phyloP scores from a whole-genome alignment of 2,329 filamentous ascomycete genomes.

The Sporothrix dimorphospora region DNA sequence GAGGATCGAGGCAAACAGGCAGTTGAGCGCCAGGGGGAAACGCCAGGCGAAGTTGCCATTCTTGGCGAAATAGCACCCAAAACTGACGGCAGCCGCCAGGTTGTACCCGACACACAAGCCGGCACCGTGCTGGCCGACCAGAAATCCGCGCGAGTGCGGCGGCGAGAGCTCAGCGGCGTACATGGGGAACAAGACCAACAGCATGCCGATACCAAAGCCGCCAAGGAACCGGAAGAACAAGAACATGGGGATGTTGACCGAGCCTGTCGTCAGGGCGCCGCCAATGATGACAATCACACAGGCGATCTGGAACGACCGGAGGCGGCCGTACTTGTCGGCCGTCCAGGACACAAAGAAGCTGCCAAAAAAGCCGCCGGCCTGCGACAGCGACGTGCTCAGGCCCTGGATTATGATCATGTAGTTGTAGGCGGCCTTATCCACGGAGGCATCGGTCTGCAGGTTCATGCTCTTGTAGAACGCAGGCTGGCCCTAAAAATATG shows the following conservation, averaged over 20 bases:
- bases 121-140: slow-evolving; percentile 17
- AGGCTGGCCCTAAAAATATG: slow-evolving; percentile 23
- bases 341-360: slow-evolving; percentile 19
- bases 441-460: neutral
- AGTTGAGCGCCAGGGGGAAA: slow-evolving; percentile 49
- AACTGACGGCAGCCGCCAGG: slow-evolving; percentile 47
- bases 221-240: slow-evolving; percentile 14
- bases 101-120: slow-evolving; percentile 18
- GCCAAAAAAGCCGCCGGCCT: slow-evolving; percentile 19
- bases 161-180: slow-evolving; percentile 23
- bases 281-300: neutral
- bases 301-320: slow-evolving; percentile 22
- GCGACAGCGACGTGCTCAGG: slow-evolving; percentile 19
- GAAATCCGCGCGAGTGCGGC: slow-evolving; percentile 10
- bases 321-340: slow-evolving; percentile 7
- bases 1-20: slow-evolving; percentile 46
- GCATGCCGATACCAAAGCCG: slow-evolving; percentile 23
- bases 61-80: slow-evolving; percentile 44
- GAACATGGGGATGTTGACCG: slow-evolving; percentile 19
- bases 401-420: slow-evolving; percentile 18
- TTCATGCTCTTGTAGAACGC: slow-evolving; percentile 17
- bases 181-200: slow-evolving; percentile 22
- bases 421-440: slow-evolving; percentile 15
- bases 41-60: slow-evolving; percentile 42
- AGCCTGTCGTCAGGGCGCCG: slow-evolving; percentile 12